These are phyloP conservation scores for Naganishia liquefaciens DNA, from an alignment of 1,284 basidiomycete species.

Conservation along the genomic window DNA sequence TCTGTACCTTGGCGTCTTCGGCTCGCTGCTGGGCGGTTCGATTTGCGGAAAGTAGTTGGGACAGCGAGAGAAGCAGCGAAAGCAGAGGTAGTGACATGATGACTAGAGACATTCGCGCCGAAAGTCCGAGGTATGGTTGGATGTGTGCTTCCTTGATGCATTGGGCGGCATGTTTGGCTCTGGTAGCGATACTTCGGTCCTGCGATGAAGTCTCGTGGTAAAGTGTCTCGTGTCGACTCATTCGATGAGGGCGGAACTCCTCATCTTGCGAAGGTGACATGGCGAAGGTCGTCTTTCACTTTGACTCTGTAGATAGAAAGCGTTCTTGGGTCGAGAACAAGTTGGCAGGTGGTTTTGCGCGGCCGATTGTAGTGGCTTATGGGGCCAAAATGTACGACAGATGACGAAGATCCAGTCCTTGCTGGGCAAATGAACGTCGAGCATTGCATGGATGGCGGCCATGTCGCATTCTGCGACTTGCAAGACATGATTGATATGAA, in stretches of 20 bases:
- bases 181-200: neutral
- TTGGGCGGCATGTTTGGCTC: neutral
- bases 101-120: slow-evolving; percentile 31
- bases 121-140: slow-evolving; percentile 30
- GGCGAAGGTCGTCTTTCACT: too few relatives aligned
- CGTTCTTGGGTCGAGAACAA: too few relatives aligned
- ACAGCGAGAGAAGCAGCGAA: slow-evolving; percentile 31
- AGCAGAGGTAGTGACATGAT: slow-evolving; percentile 33
- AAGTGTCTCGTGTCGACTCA: slow-evolving; percentile 5
- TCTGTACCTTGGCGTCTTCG: slow-evolving; percentile 24
- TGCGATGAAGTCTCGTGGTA: neutral
- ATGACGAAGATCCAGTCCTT: too few relatives aligned
- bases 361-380: too few relatives aligned
- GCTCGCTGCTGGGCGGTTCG: slow-evolving; percentile 12
- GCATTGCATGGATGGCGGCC: too few relatives aligned
- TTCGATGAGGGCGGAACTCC: neutral
- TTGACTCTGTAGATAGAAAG: too few relatives aligned
- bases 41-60: slow-evolving; percentile 27
- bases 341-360: too few relatives aligned
- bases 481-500: too few relatives aligned
- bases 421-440: too few relatives aligned
- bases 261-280: neutral
- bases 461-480: too few relatives aligned
- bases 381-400: too few relatives aligned
- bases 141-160: slow-evolving; percentile 1